A percentile compares a stretch with the other conserved stretches of the same genome.
These are phyloP conservation scores for Hypsizygus marmoreus DNA, from an alignment of 768 basidiomycete genomes.

Conservation along the genomic window DNA sequence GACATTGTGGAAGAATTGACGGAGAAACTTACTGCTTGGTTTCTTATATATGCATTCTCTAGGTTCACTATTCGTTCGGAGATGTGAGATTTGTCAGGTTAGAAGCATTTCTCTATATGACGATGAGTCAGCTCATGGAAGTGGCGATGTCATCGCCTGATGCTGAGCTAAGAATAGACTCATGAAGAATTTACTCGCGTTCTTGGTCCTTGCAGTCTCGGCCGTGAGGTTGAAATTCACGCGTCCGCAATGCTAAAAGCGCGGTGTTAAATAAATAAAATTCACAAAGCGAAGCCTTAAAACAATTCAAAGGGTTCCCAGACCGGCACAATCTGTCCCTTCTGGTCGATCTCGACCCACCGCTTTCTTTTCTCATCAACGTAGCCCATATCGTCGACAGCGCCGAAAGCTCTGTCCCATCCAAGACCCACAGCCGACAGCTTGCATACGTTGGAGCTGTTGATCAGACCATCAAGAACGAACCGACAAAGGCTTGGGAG, in stretches of 20 bases:
- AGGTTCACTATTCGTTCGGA: no score
- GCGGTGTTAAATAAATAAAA: neutral
- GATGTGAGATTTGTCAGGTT: no score
- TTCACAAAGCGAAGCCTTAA: constrained; percentile 15
- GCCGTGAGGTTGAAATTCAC: neutral
- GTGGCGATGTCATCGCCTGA: no score
- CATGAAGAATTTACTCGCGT: no score
- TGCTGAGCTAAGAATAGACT: no score
- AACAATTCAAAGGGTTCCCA: constrained; percentile 65
- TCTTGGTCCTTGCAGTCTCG: neutral
- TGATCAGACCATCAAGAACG: no score
- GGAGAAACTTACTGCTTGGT: neutral
- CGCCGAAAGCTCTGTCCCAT: constrained; percentile 65
- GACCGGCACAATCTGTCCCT: constrained; percentile 52
- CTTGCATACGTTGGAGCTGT: constrained; percentile 63
- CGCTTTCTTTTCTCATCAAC: constrained; percentile 46
- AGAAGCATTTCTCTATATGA: no score
- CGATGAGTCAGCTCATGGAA: no score
- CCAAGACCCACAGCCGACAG: constrained; percentile 62
- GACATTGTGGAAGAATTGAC: constrained; percentile 19
- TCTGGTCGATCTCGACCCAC: constrained; percentile 71
- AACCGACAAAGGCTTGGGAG: constrained; percentile 4
- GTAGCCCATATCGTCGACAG: constrained; percentile 45
- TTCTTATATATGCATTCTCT: no score
- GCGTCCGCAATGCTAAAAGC: neutral